A percentile compares a stretch with the other conserved stretches of the same genome.
Evolutionary conservation across 371 early-diverging fungal genomes (phyloP).

Genomic region (Rhizopus arrhizus): DNA sequence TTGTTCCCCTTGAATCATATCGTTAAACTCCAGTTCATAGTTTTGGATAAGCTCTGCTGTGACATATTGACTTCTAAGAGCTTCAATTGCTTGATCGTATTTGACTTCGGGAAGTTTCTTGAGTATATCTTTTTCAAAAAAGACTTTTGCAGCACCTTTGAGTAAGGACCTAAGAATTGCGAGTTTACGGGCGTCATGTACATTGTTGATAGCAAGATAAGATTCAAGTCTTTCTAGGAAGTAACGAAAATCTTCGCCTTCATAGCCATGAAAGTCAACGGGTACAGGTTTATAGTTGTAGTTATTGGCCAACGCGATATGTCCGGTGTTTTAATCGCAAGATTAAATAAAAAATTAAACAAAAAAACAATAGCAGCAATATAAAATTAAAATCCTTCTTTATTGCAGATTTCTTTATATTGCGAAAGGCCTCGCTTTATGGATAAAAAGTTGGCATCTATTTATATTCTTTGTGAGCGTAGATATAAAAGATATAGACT

Average conservation of each 20-base stretch:
- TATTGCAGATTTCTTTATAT: too few relatives aligned
- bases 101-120: neutral
- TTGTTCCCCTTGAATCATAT: neutral
- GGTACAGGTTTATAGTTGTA: too few relatives aligned
- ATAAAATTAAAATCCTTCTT: too few relatives aligned
- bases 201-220: constrained; percentile 6
- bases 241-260: constrained; percentile 22
- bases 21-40: neutral
- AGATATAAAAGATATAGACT: too few relatives aligned
- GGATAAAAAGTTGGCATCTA: too few relatives aligned
- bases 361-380: too few relatives aligned
- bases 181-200: neutral
- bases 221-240: constrained; percentile 12
- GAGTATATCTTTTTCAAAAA: too few relatives aligned
- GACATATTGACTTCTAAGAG: constrained; percentile 5
- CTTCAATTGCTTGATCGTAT: constrained; percentile 3
- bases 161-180: constrained; percentile 7
- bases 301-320: too few relatives aligned
- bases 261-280: constrained; percentile 14
- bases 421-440: too few relatives aligned
- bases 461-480: too few relatives aligned
- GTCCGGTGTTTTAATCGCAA: too few relatives aligned
- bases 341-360: too few relatives aligned
- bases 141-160: neutral
- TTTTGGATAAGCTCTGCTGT: constrained; percentile 1